phyloP scores from a whole-genome alignment of 495 filamentous ascomycete species.

The Jackrogersella minutella region DNA sequence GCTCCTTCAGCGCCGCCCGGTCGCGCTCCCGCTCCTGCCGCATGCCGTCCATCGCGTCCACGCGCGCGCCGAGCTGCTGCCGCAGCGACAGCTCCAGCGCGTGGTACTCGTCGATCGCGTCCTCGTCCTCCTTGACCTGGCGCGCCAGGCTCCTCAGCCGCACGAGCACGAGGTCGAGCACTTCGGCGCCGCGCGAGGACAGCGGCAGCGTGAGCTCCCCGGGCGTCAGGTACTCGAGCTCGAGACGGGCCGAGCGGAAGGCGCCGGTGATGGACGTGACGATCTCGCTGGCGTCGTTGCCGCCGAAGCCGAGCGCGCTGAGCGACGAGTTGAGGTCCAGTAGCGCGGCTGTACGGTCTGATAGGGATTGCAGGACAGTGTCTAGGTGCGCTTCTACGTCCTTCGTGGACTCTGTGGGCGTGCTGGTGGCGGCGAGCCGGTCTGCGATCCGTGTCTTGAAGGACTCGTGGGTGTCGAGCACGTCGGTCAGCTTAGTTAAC shows the following conservation, averaged over 20 bases:
- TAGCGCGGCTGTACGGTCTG: constrained; percentile 51
- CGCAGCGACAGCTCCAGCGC: constrained; percentile 54
- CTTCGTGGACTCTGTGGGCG: neutral
- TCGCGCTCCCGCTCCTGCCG: constrained; percentile 52
- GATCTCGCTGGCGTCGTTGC: constrained; percentile 56
- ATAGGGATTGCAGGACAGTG: constrained; percentile 46
- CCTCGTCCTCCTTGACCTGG: constrained; percentile 61
- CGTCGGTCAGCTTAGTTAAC: constrained; percentile 48
- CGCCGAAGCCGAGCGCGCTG: constrained; percentile 63
- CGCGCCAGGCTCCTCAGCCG: constrained; percentile 54
- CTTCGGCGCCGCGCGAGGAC: constrained; percentile 54
- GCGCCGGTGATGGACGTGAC: constrained; percentile 58
- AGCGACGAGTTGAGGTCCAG: constrained; percentile 50
- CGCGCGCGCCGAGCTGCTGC: constrained; percentile 56
- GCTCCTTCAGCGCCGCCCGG: constrained; percentile 27
- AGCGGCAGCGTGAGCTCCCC: constrained; percentile 63
- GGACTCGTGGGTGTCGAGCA: constrained; percentile 48
- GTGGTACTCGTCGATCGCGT: constrained; percentile 64
- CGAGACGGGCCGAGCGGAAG: constrained; percentile 72
- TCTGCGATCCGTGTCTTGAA: constrained; percentile 45
- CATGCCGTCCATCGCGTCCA: constrained; percentile 51
- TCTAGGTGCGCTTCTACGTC: constrained; percentile 50
- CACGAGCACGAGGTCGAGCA: constrained; percentile 55
- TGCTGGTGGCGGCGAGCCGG: constrained; percentile 38
- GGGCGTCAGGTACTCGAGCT: constrained; percentile 71